phyloP scores from a whole-genome alignment of 192 early-diverging fungal species.

The Helicostylum pulchrum region DNA sequence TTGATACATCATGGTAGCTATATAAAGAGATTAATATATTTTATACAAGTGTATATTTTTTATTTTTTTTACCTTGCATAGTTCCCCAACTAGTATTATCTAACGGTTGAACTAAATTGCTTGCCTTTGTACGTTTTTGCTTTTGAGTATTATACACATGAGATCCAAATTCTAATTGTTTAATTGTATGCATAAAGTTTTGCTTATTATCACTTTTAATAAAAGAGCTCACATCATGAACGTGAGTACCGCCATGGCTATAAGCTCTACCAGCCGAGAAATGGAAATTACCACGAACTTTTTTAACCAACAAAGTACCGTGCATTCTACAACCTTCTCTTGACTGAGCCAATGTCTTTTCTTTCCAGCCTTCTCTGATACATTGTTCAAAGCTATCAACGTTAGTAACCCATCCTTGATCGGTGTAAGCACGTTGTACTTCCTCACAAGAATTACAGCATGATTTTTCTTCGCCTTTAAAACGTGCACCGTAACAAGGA shows the following conservation, averaged over 20 bases:
- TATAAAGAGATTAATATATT: background rate
- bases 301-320: slow-evolving; percentile 80
- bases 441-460: slow-evolving; percentile 96
- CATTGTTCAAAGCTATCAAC: slow-evolving; percentile 88
- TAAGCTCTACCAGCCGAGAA: slow-evolving; percentile 86
- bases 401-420: slow-evolving; percentile 79
- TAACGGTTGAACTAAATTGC: slow-evolving; percentile 55
- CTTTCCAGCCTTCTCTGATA: slow-evolving; percentile 72
- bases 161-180: slow-evolving; percentile 78
- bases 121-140: slow-evolving; percentile 9
- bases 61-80: slow-evolving; percentile 38
- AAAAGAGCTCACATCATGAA: slow-evolving; percentile 26
- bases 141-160: slow-evolving; percentile 12
- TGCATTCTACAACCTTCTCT: slow-evolving; percentile 86
- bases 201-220: slow-evolving; percentile 47
- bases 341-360: slow-evolving; percentile 66
- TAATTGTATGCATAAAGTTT: slow-evolving; percentile 80
- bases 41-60: background rate
- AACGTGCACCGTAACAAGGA: slow-evolving; percentile 72
- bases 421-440: slow-evolving; percentile 75
- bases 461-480: slow-evolving; percentile 36
- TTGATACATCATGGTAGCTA: slow-evolving; percentile 64
- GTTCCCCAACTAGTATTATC: slow-evolving; percentile 57
- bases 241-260: slow-evolving; percentile 41
- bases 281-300: slow-evolving; percentile 90